Conservation (phyloP, 805 yeast species). For the Yueomyces sinensis region DNA sequence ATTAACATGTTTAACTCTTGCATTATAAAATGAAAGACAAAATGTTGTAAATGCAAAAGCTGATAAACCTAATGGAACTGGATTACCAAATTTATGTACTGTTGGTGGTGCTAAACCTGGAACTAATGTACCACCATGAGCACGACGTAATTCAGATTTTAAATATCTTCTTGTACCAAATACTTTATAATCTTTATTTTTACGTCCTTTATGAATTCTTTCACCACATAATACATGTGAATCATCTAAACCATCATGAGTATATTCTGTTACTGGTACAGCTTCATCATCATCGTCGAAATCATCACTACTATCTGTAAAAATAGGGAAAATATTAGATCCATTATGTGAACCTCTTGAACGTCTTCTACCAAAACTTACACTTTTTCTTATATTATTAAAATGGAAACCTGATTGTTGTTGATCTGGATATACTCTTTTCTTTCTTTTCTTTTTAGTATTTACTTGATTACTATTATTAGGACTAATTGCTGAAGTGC, state of each 20-base stretch:
- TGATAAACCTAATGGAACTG: conserved; percentile 45
- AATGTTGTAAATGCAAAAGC: conserved; percentile 49
- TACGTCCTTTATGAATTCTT: conserved; percentile 1
- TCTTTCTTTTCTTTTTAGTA: too few relatives aligned
- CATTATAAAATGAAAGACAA: conserved; percentile 38
- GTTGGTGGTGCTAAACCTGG: conserved; percentile 48
- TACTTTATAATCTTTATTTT: conserved; percentile 27
- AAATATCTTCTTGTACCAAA: neutral
- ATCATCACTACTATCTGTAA: too few relatives aligned
- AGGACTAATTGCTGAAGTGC: too few relatives aligned
- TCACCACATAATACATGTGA: neutral
- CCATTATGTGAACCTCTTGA: too few relatives aligned
- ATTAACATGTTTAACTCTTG: conserved; percentile 36
- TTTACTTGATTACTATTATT: too few relatives aligned
- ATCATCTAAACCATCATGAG: neutral
- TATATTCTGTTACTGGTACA: too few relatives aligned
- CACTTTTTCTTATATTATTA: too few relatives aligned
- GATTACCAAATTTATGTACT: conserved; percentile 41
- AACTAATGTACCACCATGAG: conserved; percentile 69
- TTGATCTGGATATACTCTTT: too few relatives aligned
- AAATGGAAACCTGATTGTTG: too few relatives aligned
- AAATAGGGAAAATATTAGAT: too few relatives aligned
- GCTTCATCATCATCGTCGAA: too few relatives aligned
- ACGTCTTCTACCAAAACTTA: too few relatives aligned
- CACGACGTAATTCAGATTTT: conserved; percentile 34